A percentile compares a stretch with the other conserved stretches of the same genome.
These are phyloP conservation scores for Fusarium illudens DNA, from an alignment of 2,329 filamentous ascomycete species.

Conservation along the genomic window DNA sequence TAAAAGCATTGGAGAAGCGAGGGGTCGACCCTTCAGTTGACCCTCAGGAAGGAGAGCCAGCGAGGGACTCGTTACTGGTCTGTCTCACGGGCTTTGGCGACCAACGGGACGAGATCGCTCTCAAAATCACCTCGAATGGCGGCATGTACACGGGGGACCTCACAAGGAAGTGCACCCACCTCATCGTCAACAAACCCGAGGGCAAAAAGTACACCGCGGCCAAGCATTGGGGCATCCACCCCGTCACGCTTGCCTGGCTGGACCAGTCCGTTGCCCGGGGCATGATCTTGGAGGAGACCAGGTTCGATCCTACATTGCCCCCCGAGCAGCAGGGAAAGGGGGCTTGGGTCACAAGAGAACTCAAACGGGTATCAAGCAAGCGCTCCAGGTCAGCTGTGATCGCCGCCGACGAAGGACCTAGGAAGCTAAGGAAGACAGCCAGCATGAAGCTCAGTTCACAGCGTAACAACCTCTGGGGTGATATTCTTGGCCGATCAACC, in stretches of 20 bases:
- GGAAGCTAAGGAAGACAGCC: conserved; percentile 87
- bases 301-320: conserved; percentile 80
- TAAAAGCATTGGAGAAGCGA: conserved; percentile 69
- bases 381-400: conserved; percentile 61
- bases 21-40: conserved; percentile 51
- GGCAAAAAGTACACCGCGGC: conserved; percentile 93
- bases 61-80: conserved; percentile 56
- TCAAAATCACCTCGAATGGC: conserved; percentile 73
- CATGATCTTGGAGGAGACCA: conserved; percentile 89
- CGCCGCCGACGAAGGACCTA: conserved; percentile 65
- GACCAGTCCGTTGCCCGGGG: conserved; percentile 82
- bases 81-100: conserved; percentile 68
- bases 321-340: conserved; percentile 76
- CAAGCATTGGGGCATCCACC: conserved; percentile 79
- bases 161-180: conserved; percentile 84
- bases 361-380: conserved; percentile 64
- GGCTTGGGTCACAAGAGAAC: conserved; percentile 70
- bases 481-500: conserved; percentile 71
- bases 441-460: conserved; percentile 85
- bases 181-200: conserved; percentile 80
- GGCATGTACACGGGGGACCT: conserved; percentile 89
- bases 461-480: conserved; percentile 86
- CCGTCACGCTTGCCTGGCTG: conserved; percentile 87
- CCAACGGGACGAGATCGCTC: conserved; percentile 74
- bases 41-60: conserved; percentile 28